phyloP scores from a whole-genome alignment of 768 basidiomycete genomes.

The Lepiota subincarnata region DNA sequence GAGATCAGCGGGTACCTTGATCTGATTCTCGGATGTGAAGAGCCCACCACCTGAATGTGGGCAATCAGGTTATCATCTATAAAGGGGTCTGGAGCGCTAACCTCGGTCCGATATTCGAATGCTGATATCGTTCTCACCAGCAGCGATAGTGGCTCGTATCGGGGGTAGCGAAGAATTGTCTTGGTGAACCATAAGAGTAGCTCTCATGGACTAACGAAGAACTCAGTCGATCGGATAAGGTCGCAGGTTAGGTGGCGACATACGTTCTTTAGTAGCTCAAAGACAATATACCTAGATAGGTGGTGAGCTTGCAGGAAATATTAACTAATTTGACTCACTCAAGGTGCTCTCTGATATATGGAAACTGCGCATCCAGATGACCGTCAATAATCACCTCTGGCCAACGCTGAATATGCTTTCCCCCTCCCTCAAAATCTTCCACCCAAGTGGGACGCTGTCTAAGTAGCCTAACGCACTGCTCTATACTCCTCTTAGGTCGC shows the following conservation, averaged over 20 bases:
- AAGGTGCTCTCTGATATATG: conserved; percentile 84
- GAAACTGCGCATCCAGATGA: conserved; percentile 62
- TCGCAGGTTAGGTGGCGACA: conserved; percentile 19
- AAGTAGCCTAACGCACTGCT: conserved; percentile 60
- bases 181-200: conserved; percentile 52
- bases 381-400: conserved; percentile 74
- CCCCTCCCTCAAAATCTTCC: conserved; percentile 31
- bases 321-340: conserved; percentile 49
- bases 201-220: conserved; percentile 59
- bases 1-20: conserved; percentile 67
- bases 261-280: conserved; percentile 89
- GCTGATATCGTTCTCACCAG: conserved; percentile 66
- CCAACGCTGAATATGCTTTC: conserved; percentile 28
- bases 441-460: conserved; percentile 41
- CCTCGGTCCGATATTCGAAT: conserved; percentile 93
- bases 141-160: conserved; percentile 72
- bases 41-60: conserved; percentile 65
- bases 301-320: conserved; percentile 4
- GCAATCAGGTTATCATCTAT: conserved; percentile 7
- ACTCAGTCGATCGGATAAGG: conserved; percentile 2
- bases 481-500: conserved; percentile 64
- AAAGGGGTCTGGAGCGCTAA: conserved; percentile 19
- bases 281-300: conserved; percentile 67
- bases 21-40: conserved; percentile 36
- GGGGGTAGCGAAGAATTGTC: conserved; percentile 44